phyloP scores from a whole-genome alignment of 345 rosid species.

The Salix exigua region DNA sequence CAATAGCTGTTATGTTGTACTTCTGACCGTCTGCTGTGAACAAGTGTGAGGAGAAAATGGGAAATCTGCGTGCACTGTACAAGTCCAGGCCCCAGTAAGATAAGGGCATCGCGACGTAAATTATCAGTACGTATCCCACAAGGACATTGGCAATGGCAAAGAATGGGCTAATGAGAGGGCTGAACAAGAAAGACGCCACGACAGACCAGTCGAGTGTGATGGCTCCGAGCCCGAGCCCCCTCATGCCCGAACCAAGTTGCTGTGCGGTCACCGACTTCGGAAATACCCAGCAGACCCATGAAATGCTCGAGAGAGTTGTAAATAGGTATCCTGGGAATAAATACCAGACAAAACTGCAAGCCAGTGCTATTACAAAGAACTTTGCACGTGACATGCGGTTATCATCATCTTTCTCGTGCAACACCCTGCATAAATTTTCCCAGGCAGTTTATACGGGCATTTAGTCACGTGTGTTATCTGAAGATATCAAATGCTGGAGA shows the following conservation, averaged over 20 bases:
- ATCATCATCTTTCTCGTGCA: slow-evolving; percentile 73
- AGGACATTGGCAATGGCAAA: slow-evolving; percentile 70
- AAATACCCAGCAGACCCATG: slow-evolving; percentile 87
- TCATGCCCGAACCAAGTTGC: slow-evolving; percentile 84
- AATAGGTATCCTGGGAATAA: slow-evolving; percentile 77
- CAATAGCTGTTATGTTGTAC: slow-evolving; percentile 62
- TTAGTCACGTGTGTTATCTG: not conserved
- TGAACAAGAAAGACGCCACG: slow-evolving; percentile 70
- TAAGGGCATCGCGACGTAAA: slow-evolving; percentile 59
- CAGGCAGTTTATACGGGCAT: not conserved
- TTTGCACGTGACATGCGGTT: slow-evolving; percentile 63
- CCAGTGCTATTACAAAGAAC: slow-evolving; percentile 73
- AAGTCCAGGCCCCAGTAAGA: slow-evolving; percentile 71
- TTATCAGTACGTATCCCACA: slow-evolving; percentile 52
- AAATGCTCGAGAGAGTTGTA: slow-evolving; percentile 70
- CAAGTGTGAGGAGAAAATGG: slow-evolving; percentile 78
- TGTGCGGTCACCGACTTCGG: slow-evolving; percentile 78
- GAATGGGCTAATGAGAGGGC: slow-evolving; percentile 85
- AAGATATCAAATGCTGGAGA: too few species aligned
- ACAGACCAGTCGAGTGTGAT: slow-evolving; percentile 78
- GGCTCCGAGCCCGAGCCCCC: slow-evolving; percentile 82
- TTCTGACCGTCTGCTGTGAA: slow-evolving; percentile 58
- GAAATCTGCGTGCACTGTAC: slow-evolving; percentile 57
- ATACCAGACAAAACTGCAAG: slow-evolving; percentile 71
- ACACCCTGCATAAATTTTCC: slow-evolving; percentile 48